phyloP scores from a whole-genome alignment of 2,329 filamentous ascomycete species.

The Phaeomoniella chlamydospora region DNA sequence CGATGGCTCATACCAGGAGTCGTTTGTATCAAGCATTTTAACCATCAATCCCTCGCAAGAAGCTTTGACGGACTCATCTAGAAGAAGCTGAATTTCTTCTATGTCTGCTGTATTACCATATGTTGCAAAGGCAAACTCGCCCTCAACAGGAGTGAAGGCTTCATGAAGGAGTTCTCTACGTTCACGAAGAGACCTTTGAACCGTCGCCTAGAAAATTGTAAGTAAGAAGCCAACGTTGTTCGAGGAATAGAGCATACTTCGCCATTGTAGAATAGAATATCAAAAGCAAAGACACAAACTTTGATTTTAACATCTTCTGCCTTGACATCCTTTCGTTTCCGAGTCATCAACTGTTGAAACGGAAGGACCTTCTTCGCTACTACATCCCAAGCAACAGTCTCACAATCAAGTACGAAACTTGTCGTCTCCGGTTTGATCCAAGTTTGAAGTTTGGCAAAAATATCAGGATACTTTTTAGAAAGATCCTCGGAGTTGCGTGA shows the following conservation, averaged over 20 bases:
- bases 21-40: constrained; percentile 90
- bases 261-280: constrained; percentile 84
- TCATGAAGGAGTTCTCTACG: constrained; percentile 59
- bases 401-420: constrained; percentile 96
- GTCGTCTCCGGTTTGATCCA: constrained; percentile 87
- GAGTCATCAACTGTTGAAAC: constrained; percentile 96
- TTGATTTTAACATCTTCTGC: constrained; percentile 90
- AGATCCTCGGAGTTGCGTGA: constrained; percentile 94
- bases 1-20: constrained; percentile 90
- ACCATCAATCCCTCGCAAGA: constrained; percentile 98
- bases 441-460: constrained; percentile 68
- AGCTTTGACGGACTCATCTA: constrained; percentile 90
- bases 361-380: constrained; percentile 87
- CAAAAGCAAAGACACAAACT: constrained; percentile 94
- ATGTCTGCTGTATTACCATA: constrained; percentile 76
- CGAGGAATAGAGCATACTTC: constrained; percentile 34
- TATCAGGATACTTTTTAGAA: constrained; percentile 95
- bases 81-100: constrained; percentile 80
- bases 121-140: constrained; percentile 83
- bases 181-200: constrained; percentile 74
- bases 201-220: constrained; percentile 46
- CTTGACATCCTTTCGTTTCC: constrained; percentile 95
- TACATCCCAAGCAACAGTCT: constrained; percentile 95
- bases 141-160: constrained; percentile 65
- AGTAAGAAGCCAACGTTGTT: background rate